Evolutionary conservation across 2,329 filamentous ascomycete species (phyloP).

Genomic region (Plectosphaerella cucumerina): DNA sequence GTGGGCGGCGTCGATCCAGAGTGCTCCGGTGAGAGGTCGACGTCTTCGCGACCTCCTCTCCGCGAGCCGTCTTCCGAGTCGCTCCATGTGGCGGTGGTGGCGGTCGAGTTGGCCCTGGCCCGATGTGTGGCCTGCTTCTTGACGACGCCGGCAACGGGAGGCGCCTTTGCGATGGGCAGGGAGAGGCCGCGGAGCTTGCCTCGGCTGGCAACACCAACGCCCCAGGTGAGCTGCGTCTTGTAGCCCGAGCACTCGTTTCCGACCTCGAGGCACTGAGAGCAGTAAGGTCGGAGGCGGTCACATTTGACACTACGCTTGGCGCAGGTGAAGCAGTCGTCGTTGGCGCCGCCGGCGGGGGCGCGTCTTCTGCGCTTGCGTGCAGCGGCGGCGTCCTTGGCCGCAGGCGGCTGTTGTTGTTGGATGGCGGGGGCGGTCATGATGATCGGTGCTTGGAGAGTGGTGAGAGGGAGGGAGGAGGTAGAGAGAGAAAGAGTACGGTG

Average conservation of each 20-base stretch:
- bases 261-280: constrained; percentile 86
- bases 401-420: constrained; percentile 31
- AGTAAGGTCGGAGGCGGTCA: constrained; percentile 89
- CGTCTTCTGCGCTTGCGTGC: constrained; percentile 76
- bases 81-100: constrained; percentile 32
- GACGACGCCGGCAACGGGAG: constrained; percentile 44
- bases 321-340: constrained; percentile 94
- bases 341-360: constrained; percentile 81
- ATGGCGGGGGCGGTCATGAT: constrained; percentile 13
- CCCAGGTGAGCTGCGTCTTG: constrained; percentile 95
- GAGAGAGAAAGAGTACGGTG: background rate
- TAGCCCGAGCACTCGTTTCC: constrained; percentile 94
- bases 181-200: constrained; percentile 91
- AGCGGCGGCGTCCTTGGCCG: constrained; percentile 46
- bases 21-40: constrained; percentile 31
- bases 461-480: background rate
- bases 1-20: constrained; percentile 40
- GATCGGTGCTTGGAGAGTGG: background rate
- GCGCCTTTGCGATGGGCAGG: constrained; percentile 61
- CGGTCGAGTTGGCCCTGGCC: constrained; percentile 40
- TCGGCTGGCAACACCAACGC: constrained; percentile 89
- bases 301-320: constrained; percentile 79
- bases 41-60: constrained; percentile 27
- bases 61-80: constrained; percentile 30
- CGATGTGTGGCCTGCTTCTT: constrained; percentile 44